These are phyloP conservation scores for Lophiostoma macrostomum DNA, from an alignment of 495 filamentous ascomycete species.

Conservation along the genomic window DNA sequence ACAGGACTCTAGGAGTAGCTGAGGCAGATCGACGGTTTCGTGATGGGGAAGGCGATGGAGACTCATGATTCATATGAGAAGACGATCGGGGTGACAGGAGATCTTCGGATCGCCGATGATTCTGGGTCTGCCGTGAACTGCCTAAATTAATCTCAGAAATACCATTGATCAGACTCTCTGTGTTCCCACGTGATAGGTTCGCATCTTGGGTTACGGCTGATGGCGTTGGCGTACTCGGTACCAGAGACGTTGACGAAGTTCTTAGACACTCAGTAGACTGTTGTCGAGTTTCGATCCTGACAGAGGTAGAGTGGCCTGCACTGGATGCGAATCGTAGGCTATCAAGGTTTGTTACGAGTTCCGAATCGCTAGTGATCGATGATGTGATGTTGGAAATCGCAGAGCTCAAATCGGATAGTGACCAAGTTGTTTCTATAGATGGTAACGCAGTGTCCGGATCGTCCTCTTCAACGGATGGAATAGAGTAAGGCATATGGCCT, in stretches of 20 bases:
- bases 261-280: neutral
- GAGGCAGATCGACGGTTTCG: slow-evolving; percentile 16
- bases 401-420: no score
- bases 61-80: neutral
- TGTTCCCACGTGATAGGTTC: neutral
- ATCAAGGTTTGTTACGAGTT: no score
- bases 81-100: no score
- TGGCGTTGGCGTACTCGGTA: slow-evolving; percentile 8
- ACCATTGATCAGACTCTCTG: slow-evolving; percentile 15
- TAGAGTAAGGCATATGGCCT: neutral
- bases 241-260: slow-evolving; percentile 3
- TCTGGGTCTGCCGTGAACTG: neutral
- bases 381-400: no score
- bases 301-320: neutral
- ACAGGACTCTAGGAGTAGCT: neutral
- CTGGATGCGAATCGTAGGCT: neutral
- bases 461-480: neutral
- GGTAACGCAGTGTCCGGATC: slow-evolving; percentile 21
- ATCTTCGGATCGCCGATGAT: no score
- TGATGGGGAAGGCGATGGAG: slow-evolving; percentile 16
- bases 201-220: neutral
- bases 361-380: no score
- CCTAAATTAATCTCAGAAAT: neutral
- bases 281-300: neutral
- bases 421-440: slow-evolving; percentile 19